Conservation (phyloP, 2,329 filamentous ascomycete genomes). For the Nemania sp. region DNA sequence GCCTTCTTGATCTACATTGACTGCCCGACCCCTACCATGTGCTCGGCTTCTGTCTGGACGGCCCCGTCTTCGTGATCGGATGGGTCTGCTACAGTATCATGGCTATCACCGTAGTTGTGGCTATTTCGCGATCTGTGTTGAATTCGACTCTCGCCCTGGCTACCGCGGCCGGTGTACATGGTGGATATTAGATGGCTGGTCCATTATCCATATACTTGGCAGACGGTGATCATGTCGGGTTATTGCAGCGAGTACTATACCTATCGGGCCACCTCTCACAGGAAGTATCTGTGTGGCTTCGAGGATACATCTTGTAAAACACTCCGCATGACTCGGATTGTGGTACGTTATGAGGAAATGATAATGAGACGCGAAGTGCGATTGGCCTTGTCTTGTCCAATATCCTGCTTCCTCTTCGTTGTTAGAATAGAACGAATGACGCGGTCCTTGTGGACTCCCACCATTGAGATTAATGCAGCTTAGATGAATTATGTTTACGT, state of each 20-base stretch:
- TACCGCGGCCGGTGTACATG: conserved; percentile 19
- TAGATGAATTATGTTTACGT: neutral
- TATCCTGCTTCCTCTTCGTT: neutral
- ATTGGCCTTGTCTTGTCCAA: neutral
- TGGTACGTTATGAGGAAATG: neutral
- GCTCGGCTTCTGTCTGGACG: conserved; percentile 19
- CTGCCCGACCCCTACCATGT: conserved; percentile 28
- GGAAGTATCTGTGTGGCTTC: neutral
- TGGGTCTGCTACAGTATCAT: conserved; percentile 28
- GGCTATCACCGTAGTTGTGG: conserved; percentile 22
- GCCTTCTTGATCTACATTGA: conserved; percentile 40
- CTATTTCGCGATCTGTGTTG: conserved; percentile 23
- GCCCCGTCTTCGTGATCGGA: conserved; percentile 24
- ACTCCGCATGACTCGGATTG: neutral
- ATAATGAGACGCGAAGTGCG: neutral
- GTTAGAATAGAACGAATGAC: conserved; percentile 6
- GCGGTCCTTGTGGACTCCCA: neutral
- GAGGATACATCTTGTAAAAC: neutral
- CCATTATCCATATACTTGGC: neutral
- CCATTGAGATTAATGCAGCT: neutral
- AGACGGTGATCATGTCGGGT: neutral
- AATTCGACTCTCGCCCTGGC: conserved; percentile 21
- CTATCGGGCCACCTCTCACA: neutral
- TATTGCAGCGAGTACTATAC: neutral
- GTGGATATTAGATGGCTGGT: conserved; percentile 13